Conservation (phyloP, 2,329 filamentous ascomycete genomes). For the Triangularia verruculosa region DNA sequence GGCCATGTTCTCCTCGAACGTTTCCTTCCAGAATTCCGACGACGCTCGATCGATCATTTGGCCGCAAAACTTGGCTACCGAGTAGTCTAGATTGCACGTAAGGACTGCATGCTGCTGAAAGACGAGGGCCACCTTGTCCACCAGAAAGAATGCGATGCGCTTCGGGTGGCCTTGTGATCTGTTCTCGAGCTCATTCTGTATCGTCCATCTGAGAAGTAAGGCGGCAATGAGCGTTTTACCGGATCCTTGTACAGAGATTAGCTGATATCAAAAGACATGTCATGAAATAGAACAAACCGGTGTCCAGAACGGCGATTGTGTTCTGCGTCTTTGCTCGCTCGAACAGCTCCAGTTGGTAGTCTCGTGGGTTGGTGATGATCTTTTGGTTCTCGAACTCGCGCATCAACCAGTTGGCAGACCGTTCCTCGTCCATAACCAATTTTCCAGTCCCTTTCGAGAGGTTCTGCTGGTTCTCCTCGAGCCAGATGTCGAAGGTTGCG, state of each 20-base stretch:
- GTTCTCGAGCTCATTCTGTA: conserved; percentile 74
- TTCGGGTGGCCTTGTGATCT: conserved; percentile 57
- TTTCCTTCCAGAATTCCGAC: conserved; percentile 49
- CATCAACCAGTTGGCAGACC: conserved; percentile 35
- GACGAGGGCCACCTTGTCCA: conserved; percentile 84
- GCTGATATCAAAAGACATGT: neutral
- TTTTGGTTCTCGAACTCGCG: conserved; percentile 39
- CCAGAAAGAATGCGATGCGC: conserved; percentile 81
- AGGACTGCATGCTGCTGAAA: conserved; percentile 87
- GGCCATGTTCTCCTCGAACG: conserved; percentile 66
- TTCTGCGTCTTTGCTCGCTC: conserved; percentile 82
- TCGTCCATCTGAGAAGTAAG: conserved; percentile 70
- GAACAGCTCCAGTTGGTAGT: conserved; percentile 91
- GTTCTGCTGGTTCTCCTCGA: conserved; percentile 37
- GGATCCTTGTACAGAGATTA: conserved; percentile 57
- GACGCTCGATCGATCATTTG: conserved; percentile 50
- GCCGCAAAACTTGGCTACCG: conserved; percentile 72
- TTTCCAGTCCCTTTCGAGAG: conserved; percentile 35
- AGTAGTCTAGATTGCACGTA: conserved; percentile 73
- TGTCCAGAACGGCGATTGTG: conserved; percentile 88
- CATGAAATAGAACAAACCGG: conserved; percentile 49
- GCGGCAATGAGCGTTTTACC: conserved; percentile 97
- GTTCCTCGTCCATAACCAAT: conserved; percentile 27
- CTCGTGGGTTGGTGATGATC: conserved; percentile 75
- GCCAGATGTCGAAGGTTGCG: conserved; percentile 46